Evolutionary conservation across 2,329 filamentous ascomycete species (phyloP).

Genomic region (Xylaria sp.): DNA sequence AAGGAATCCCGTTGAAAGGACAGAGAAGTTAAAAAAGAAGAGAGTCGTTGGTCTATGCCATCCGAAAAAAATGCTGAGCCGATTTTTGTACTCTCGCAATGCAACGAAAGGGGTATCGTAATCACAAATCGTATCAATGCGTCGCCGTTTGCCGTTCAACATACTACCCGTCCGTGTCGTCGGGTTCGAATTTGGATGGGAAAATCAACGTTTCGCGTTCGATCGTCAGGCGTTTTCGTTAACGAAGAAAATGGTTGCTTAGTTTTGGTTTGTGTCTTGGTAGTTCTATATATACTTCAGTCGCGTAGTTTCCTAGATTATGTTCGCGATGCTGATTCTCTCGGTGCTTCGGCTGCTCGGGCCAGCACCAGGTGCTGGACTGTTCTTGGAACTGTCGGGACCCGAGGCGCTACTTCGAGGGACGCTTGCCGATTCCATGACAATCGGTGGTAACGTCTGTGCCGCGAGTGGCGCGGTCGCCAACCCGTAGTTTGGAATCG

Average conservation of each 20-base stretch:
- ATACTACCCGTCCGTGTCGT: slow-evolving; percentile 26
- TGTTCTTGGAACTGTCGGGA: slow-evolving; percentile 47
- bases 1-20: not conserved
- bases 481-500: slow-evolving; percentile 43
- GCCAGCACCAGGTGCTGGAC: slow-evolving; percentile 44
- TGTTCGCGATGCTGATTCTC: slow-evolving; percentile 59
- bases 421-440: slow-evolving; percentile 45
- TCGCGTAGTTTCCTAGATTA: slow-evolving; percentile 48
- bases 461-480: slow-evolving; percentile 37
- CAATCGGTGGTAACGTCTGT: slow-evolving; percentile 48
- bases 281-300: slow-evolving; percentile 25
- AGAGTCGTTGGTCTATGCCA: slow-evolving; percentile 35
- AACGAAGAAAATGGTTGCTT: slow-evolving; percentile 22
- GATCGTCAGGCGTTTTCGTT: slow-evolving; percentile 38
- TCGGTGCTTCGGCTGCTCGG: slow-evolving; percentile 54
- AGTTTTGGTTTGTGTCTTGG: slow-evolving; percentile 8
- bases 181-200: slow-evolving; percentile 14
- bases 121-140: slow-evolving; percentile 42
- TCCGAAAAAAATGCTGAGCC: slow-evolving; percentile 29
- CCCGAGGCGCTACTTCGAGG: slow-evolving; percentile 39
- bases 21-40: not conserved
- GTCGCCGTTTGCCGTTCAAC: slow-evolving; percentile 27
- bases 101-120: slow-evolving; percentile 41
- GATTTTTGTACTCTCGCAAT: slow-evolving; percentile 36
- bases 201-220: slow-evolving; percentile 34